Base-by-base conservation (phyloP, 257 asterid genomes). In the Rehmannia glutinosa region DNA sequence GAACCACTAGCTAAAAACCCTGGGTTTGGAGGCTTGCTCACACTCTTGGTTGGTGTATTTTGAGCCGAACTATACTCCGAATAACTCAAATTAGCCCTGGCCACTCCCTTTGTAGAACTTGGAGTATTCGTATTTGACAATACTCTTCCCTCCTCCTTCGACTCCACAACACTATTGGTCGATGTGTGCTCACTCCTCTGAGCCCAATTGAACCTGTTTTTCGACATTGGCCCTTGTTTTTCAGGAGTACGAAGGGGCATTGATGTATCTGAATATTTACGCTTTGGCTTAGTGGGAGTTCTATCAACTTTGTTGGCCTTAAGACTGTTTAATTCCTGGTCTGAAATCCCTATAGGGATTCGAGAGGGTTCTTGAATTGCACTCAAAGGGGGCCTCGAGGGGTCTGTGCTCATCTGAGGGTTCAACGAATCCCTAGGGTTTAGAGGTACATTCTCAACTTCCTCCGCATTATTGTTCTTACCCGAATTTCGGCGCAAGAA, bases 31-130 rank as follows among this genome's bases (percentile, higher is more conserved):
- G 92, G 96, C 76, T 88, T 93, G 78, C 78, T 83, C 20, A 91
- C 90, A 45, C 97, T 93, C 83, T 91, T 94, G 53, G 84, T 82
- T 21, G 99, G 97, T 1, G 97, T 94, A 68, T 63, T 87, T 50
- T 91, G 97, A 2, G 91, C 74, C 8, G 99, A 88, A 77, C 74
- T 86, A 66, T 91, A 81, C 77, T 93, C 97, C 0, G 96, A 86
- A 78, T 79, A 78, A 64, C 85, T 74, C 60, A 81, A 77, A 72
- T 76, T 81, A 25, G 77, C 81, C 76, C 88, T 83, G 13, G 87
- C 78, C 5, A 35, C 85, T 0, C 63, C 77, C 78, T 95, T 91
- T 33, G 78, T 78, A 28, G 96, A 81, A 56, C 83, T 36, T 25
- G 99, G 99, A 69, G 95, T 90, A 60, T 71, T 77, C 36, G 49